Conservation (phyloP, 75 land plant species). For the Pseudotsuga menziesii region DNA sequence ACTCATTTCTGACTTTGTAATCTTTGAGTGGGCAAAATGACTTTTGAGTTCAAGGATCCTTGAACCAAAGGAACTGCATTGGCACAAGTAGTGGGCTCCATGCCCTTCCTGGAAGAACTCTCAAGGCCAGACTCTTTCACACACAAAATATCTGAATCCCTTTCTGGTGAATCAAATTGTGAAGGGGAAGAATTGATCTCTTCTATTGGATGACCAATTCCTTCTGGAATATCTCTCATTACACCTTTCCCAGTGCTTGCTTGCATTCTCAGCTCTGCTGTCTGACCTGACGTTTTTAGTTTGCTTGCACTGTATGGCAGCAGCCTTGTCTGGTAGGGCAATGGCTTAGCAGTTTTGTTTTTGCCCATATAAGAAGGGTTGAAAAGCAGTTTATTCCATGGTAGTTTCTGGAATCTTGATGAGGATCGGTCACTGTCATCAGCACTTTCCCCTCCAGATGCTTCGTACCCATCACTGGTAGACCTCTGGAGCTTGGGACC, state of each 20-base stretch:
- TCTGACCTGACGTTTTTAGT: neutral
- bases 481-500: slow-evolving; percentile 48
- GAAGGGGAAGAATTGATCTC: neutral
- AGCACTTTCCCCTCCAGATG: slow-evolving; percentile 85
- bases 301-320: neutral
- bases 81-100: neutral
- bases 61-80: slow-evolving; percentile 1
- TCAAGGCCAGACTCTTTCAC: neutral
- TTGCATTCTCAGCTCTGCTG: neutral
- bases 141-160: neutral
- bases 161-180: slow-evolving; percentile 9
- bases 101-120: neutral
- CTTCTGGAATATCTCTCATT: neutral
- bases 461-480: slow-evolving; percentile 90
- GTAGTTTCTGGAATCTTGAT: slow-evolving; percentile 27
- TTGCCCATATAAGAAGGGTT: slow-evolving; percentile 22
- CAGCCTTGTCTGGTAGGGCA: neutral
- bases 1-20: neutral
- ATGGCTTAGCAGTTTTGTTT: neutral
- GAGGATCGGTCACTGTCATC: slow-evolving; percentile 65
- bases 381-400: slow-evolving; percentile 47
- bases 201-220: neutral
- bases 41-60: slow-evolving; percentile 3
- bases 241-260: slow-evolving; percentile 5
- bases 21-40: neutral